phyloP scores from a whole-genome alignment of 106 monocot species.

The Vanilla planifolia region DNA sequence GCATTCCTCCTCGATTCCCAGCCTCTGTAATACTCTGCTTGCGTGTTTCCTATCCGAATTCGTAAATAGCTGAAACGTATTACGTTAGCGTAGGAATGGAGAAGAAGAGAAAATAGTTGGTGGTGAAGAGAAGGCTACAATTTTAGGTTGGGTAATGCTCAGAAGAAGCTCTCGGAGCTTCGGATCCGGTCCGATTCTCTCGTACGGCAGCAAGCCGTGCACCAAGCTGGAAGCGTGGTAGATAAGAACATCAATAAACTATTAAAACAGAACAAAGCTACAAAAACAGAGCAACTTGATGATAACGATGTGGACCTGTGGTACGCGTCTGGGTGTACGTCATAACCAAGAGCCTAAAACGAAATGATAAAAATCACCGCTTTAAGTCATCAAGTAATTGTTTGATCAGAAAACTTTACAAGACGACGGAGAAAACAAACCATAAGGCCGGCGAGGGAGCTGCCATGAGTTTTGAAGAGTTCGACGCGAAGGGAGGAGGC shows the following conservation, averaged over 20 bases:
- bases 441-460: constrained; percentile 60
- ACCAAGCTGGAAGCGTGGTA: constrained; percentile 40
- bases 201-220: constrained; percentile 83
- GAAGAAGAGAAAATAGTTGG: background rate
- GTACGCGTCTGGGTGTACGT: constrained; percentile 82
- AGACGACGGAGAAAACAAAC: constrained; percentile 20
- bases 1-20: constrained; percentile 49
- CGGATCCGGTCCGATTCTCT: constrained; percentile 54
- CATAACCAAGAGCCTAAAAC: constrained; percentile 63
- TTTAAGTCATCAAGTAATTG: background rate
- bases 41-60: constrained; percentile 77
- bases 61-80: constrained; percentile 53
- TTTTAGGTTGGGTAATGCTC: constrained; percentile 58
- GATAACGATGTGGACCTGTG: constrained; percentile 45
- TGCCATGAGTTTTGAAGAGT: constrained; percentile 70
- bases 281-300: background rate
- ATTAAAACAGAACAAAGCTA: no score
- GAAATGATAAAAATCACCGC: background rate
- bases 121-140: constrained; percentile 26
- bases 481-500: constrained; percentile 59
- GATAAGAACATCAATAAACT: no score
- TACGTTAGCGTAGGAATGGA: background rate
- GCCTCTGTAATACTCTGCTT: constrained; percentile 37
- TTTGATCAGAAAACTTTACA: background rate
- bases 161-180: constrained; percentile 44